A percentile compares a stretch with the other conserved stretches of the same genome.
phyloP scores from a whole-genome alignment of 2,329 filamentous ascomycete species.

The Colletotrichum liriopes region DNA sequence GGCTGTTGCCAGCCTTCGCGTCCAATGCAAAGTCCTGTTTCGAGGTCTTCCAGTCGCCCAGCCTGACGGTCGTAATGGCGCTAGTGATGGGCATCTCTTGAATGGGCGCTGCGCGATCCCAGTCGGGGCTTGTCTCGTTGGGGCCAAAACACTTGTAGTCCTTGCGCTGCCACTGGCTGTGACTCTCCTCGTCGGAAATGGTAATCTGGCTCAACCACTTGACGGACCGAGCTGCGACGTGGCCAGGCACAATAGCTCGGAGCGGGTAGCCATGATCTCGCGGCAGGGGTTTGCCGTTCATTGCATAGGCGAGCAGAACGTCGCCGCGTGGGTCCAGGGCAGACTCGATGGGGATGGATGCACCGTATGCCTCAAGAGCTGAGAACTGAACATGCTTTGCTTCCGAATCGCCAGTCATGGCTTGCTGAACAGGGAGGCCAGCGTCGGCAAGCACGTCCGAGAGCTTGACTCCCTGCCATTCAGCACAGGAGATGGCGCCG shows the following conservation, averaged over 20 bases:
- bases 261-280: constrained; percentile 78
- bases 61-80: constrained; percentile 70
- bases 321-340: constrained; percentile 74
- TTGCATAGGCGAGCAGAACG: constrained; percentile 76
- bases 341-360: constrained; percentile 73
- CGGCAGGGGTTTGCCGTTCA: constrained; percentile 76
- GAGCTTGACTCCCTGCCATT: constrained; percentile 71
- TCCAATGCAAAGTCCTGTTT: background rate
- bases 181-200: constrained; percentile 76
- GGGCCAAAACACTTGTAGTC: constrained; percentile 81
- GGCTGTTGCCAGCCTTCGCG: background rate
- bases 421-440: constrained; percentile 62
- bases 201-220: constrained; percentile 79
- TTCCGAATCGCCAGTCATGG: constrained; percentile 54
- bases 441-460: constrained; percentile 71
- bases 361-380: constrained; percentile 73
- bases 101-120: constrained; percentile 75
- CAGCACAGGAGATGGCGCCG: constrained; percentile 73
- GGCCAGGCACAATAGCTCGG: constrained; percentile 74
- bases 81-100: constrained; percentile 80
- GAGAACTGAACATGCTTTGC: constrained; percentile 71
- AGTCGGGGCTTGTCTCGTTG: constrained; percentile 73
- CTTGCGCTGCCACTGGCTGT: constrained; percentile 75
- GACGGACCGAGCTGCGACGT: constrained; percentile 77
- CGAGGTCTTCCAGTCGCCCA: constrained; percentile 54